Evolutionary conservation across 768 basidiomycete genomes (phyloP).

Genomic region (Pleurotus ostreatus): DNA sequence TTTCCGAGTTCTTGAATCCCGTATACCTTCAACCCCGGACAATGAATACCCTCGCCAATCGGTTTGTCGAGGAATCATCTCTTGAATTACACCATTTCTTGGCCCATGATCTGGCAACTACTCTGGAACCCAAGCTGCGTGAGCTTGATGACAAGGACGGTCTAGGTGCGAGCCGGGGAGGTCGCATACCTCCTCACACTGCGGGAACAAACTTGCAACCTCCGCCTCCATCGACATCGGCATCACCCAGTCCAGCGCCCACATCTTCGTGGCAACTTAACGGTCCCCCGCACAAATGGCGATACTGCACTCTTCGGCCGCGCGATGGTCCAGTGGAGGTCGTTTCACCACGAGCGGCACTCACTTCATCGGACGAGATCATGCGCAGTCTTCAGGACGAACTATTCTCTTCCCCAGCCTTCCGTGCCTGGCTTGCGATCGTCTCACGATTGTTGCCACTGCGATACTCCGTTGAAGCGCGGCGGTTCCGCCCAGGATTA

Average conservation of each 20-base stretch:
- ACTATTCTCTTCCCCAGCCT: slow-evolving; percentile 75
- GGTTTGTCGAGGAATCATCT: slow-evolving; percentile 84
- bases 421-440: slow-evolving; percentile 83
- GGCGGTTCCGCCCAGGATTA: slow-evolving; percentile 87
- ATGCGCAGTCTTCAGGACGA: slow-evolving; percentile 69
- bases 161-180: slow-evolving; percentile 47
- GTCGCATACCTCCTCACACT: slow-evolving; percentile 62
- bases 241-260: not conserved
- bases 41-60: slow-evolving; percentile 70
- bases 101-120: slow-evolving; percentile 56
- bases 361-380: slow-evolving; percentile 52
- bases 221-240: not conserved
- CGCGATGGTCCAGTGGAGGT: slow-evolving; percentile 32
- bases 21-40: slow-evolving; percentile 84
- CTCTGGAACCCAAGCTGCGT: slow-evolving; percentile 62
- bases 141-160: slow-evolving; percentile 64
- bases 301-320: slow-evolving; percentile 70
- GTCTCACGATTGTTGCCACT: slow-evolving; percentile 72
- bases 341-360: slow-evolving; percentile 49
- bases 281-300: slow-evolving; percentile 94
- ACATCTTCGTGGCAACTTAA: slow-evolving; percentile 59
- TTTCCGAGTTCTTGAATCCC: slow-evolving; percentile 82
- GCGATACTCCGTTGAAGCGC: slow-evolving; percentile 70
- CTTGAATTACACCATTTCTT: slow-evolving; percentile 91
- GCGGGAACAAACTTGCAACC: slow-evolving; percentile 41